These are phyloP conservation scores for Alternaria conjuncta DNA, from an alignment of 2,329 filamentous ascomycete species.

Conservation along the genomic window DNA sequence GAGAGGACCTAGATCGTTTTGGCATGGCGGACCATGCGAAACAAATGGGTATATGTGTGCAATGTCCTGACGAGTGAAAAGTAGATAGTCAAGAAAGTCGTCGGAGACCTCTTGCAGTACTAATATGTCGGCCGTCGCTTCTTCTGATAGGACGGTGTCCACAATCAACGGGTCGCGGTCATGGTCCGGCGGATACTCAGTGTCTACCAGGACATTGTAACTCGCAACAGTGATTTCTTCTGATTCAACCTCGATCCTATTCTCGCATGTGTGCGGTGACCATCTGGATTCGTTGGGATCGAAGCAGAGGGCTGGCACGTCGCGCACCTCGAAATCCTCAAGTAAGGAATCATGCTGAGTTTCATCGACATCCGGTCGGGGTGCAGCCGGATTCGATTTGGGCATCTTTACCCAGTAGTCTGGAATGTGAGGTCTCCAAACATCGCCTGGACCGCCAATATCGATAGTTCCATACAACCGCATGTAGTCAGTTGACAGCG, in stretches of 20 bases:
- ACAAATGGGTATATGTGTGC: slow-evolving; percentile 60
- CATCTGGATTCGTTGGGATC: slow-evolving; percentile 31
- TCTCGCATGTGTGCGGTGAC: slow-evolving; percentile 10
- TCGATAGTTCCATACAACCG: slow-evolving; percentile 62
- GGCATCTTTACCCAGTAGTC: slow-evolving; percentile 23
- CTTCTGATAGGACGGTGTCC: slow-evolving; percentile 41
- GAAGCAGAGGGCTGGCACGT: slow-evolving; percentile 42
- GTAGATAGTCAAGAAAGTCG: slow-evolving; percentile 64
- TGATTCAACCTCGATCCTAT: slow-evolving; percentile 1
- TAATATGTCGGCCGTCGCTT: slow-evolving; percentile 48
- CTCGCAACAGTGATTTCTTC: slow-evolving; percentile 45
- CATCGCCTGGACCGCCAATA: slow-evolving; percentile 7
- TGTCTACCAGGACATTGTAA: slow-evolving; percentile 55
- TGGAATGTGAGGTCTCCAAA: neutral
- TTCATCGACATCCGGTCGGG: slow-evolving; percentile 1
- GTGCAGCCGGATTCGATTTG: neutral
- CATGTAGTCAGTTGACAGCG: slow-evolving; percentile 57
- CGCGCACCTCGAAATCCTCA: slow-evolving; percentile 22
- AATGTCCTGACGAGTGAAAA: slow-evolving; percentile 54
- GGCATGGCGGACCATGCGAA: slow-evolving; percentile 64
- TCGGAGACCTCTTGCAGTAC: slow-evolving; percentile 70
- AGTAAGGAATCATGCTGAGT: neutral
- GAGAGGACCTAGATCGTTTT: slow-evolving; percentile 61
- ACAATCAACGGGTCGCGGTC: slow-evolving; percentile 49
- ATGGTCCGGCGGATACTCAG: slow-evolving; percentile 43